These are phyloP conservation scores for Lichtheimia ramosa DNA, from an alignment of 371 early-diverging fungal species.

Conservation along the genomic window DNA sequence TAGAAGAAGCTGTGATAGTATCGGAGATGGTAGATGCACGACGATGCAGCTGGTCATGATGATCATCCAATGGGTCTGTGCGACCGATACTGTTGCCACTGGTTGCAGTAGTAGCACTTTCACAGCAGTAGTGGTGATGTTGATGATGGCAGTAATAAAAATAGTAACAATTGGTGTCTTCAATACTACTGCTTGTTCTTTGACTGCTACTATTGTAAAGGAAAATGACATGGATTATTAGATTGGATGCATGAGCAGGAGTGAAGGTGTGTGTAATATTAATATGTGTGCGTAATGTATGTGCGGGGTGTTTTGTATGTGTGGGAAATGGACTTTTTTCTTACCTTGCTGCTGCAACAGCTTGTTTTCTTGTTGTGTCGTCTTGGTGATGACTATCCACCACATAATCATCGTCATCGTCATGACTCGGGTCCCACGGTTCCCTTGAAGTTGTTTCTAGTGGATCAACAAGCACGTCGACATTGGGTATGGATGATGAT, in stretches of 20 bases:
- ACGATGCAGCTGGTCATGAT: slow-evolving; percentile 13
- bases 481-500: neutral
- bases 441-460: neutral
- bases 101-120: slow-evolving; percentile 4
- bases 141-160: slow-evolving; percentile 2
- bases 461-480: neutral
- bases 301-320: neutral
- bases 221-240: too few relatives aligned
- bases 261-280: too few relatives aligned
- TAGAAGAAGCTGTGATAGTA: slow-evolving; percentile 13
- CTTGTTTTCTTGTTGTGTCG: neutral
- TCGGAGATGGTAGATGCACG: slow-evolving; percentile 25
- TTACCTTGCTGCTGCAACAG: neutral
- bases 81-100: slow-evolving; percentile 6
- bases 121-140: neutral
- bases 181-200: neutral
- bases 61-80: slow-evolving; percentile 12
- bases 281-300: neutral
- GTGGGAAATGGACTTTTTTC: slow-evolving; percentile 1
- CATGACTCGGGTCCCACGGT: slow-evolving; percentile 1
- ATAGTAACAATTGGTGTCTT: neutral
- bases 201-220: neutral
- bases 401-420: neutral
- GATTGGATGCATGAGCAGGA: too few relatives aligned
- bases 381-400: too few relatives aligned